Base-by-base conservation (phyloP, 2,329 filamentous ascomycete genomes). In the Coniosporium tulheliwenetii region DNA sequence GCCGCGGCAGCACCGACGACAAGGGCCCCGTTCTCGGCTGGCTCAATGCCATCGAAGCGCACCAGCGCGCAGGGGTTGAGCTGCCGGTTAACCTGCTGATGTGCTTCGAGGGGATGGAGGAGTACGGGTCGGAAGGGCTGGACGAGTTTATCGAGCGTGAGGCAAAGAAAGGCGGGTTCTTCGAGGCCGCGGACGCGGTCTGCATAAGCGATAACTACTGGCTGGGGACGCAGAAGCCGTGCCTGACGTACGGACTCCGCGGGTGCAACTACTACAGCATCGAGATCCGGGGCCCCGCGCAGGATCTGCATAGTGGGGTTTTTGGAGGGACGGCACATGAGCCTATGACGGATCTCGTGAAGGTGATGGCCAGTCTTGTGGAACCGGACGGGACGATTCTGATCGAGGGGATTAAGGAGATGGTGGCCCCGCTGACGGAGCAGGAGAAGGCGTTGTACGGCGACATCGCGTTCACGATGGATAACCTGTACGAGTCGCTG, bases 171-270 rank as follows among this genome's bases (percentile, higher is more conserved):
- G 19, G 19, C 19, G 19, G 19, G 19, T 96, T 80, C 71, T 98
- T 98, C 69, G 85, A 85, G 55, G 89, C 95, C 53, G 79, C 86
- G 31, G 91, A 98, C 50, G 91, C 87, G 5, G 85, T 96, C 45
- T 98, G 91, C 67, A 98, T 98, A 59, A 94, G 85, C 38, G 91
- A 98, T 65, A 98, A 98, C 74, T 98, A 98, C 77, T 98, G 91
- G 91, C 79, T 98, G 34, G 91, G 91, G 44, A 96, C 91, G 5
- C 86, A 96, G 73, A 95, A 95, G 73, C 91, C 91, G 10, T 98
- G 91, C 63, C 67, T 98, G 56, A 98, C 91, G 8, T 98, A 98
- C 61, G 91, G 91, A 52, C 81, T 98, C 47, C 83, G 91, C 50
- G 91, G 91, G 41, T 93, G 85, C 77, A 96, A 93, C 70, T 98